Conservation (phyloP, 352 stramenopile genomes). For the Peronospora destructor region DNA sequence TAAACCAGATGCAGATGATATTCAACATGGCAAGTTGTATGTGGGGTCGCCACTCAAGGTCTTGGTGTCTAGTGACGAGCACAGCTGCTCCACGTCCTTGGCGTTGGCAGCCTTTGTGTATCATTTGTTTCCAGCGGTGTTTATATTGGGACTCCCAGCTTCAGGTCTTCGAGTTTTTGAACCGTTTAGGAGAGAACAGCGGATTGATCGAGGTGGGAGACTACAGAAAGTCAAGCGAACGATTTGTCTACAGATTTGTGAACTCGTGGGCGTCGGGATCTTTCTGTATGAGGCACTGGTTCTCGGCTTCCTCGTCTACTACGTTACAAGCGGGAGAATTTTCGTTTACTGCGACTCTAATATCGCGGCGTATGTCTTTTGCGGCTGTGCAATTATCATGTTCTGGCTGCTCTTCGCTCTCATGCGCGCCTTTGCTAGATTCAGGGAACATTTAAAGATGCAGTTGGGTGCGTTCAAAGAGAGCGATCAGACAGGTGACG, state of each 20-base stretch:
- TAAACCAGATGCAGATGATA: slow-evolving; percentile 19
- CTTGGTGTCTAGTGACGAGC: slow-evolving; percentile 36
- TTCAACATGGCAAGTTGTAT: slow-evolving; percentile 34
- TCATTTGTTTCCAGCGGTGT: slow-evolving; percentile 53
- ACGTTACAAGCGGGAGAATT: slow-evolving; percentile 43
- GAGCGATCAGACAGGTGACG: slow-evolving; percentile 71
- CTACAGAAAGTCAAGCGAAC: slow-evolving; percentile 78
- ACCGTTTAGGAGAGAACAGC: slow-evolving; percentile 60
- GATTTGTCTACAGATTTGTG: slow-evolving; percentile 67
- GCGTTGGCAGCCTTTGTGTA: slow-evolving; percentile 62
- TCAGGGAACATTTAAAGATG: slow-evolving; percentile 83
- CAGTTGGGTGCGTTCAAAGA: slow-evolving; percentile 77
- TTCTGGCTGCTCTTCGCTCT: slow-evolving; percentile 62
- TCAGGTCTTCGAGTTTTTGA: slow-evolving; percentile 62
- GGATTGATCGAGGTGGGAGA: slow-evolving; percentile 45
- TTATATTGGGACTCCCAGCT: slow-evolving; percentile 57
- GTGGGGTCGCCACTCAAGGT: slow-evolving; percentile 36
- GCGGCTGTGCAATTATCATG: slow-evolving; percentile 33
- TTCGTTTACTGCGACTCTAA: slow-evolving; percentile 50
- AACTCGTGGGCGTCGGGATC: slow-evolving; percentile 52
- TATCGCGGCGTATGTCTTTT: slow-evolving; percentile 43
- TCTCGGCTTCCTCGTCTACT: slow-evolving; percentile 47
- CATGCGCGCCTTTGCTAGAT: slow-evolving; percentile 63
- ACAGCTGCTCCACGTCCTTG: slow-evolving; percentile 41
- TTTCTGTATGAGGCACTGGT: slow-evolving; percentile 49